These are phyloP conservation scores for Capronia epimyces DNA, from an alignment of 2,329 filamentous ascomycete genomes.

Conservation along the genomic window DNA sequence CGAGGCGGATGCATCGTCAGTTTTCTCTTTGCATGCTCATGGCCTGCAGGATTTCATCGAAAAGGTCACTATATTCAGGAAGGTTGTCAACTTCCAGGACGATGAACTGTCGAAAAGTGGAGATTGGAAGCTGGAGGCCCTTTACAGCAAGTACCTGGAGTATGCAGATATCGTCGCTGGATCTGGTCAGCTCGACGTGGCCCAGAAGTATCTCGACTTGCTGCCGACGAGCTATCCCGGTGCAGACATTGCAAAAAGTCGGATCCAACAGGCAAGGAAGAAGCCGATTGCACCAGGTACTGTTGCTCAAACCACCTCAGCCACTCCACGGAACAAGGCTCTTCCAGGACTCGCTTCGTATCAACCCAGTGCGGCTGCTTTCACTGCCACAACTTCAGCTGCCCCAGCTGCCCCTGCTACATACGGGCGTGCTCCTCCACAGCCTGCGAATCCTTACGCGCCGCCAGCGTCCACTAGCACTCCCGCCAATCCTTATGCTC, in stretches of 20 bases:
- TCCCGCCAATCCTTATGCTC: slow-evolving; percentile 34
- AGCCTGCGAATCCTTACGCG: slow-evolving; percentile 30
- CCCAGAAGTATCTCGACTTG: slow-evolving; percentile 85
- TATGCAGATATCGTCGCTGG: slow-evolving; percentile 92
- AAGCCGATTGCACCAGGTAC: slow-evolving; percentile 45
- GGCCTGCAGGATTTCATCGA: slow-evolving; percentile 91
- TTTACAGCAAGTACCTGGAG: slow-evolving; percentile 95
- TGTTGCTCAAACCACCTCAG: slow-evolving; percentile 38
- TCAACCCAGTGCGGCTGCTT: slow-evolving; percentile 34
- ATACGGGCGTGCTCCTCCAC: slow-evolving; percentile 7
- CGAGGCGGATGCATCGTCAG: slow-evolving; percentile 64
- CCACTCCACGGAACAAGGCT: slow-evolving; percentile 40
- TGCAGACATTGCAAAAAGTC: slow-evolving; percentile 78
- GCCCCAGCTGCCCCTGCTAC: slow-evolving; percentile 19
- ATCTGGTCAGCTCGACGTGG: slow-evolving; percentile 78
- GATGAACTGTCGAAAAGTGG: slow-evolving; percentile 61
- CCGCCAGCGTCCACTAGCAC: slow-evolving; percentile 34
- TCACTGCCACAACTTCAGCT: slow-evolving; percentile 24
- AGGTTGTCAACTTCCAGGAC: slow-evolving; percentile 88
- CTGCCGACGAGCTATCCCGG: slow-evolving; percentile 77
- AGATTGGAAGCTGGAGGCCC: slow-evolving; percentile 79
- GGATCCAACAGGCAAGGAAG: slow-evolving; percentile 77
- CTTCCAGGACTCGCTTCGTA: slow-evolving; percentile 40
- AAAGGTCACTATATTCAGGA: slow-evolving; percentile 94
- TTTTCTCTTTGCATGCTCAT: slow-evolving; percentile 85